These are phyloP conservation scores for Glycine soja DNA, from an alignment of 306 rosid genomes.

Conservation along the genomic window DNA sequence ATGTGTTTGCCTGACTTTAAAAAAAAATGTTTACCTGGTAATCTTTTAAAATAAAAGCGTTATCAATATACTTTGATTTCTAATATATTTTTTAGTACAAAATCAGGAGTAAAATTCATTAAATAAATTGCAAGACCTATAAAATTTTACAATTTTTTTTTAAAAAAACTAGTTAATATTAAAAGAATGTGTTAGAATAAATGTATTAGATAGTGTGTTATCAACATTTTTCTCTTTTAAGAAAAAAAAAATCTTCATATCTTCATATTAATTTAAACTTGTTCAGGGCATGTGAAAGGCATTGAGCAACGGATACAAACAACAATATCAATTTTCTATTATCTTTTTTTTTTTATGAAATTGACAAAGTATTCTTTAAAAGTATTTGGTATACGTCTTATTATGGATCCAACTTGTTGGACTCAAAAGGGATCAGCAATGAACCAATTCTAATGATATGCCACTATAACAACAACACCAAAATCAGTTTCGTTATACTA, in stretches of 20 bases:
- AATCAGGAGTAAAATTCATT: no score
- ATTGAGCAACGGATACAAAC: constrained; percentile 19
- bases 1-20: no score
- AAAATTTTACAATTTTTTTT: no score
- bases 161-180: no score
- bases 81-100: no score
- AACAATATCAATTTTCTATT: neutral
- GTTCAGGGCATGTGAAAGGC: constrained; percentile 36
- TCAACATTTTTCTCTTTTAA: no score
- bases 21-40: no score
- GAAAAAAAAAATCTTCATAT: neutral
- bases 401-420: neutral
- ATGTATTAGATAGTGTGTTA: no score
- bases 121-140: no score
- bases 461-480: neutral
- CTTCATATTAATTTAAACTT: neutral
- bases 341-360: constrained; percentile 3
- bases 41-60: no score
- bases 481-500: constrained; percentile 3
- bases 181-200: no score
- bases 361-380: neutral
- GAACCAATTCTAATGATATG: neutral
- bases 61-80: no score
- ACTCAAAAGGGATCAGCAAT: neutral
- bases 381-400: neutral